These are phyloP conservation scores for Alnus rubra DNA, from an alignment of 306 rosid genomes.

Conservation along the genomic window DNA sequence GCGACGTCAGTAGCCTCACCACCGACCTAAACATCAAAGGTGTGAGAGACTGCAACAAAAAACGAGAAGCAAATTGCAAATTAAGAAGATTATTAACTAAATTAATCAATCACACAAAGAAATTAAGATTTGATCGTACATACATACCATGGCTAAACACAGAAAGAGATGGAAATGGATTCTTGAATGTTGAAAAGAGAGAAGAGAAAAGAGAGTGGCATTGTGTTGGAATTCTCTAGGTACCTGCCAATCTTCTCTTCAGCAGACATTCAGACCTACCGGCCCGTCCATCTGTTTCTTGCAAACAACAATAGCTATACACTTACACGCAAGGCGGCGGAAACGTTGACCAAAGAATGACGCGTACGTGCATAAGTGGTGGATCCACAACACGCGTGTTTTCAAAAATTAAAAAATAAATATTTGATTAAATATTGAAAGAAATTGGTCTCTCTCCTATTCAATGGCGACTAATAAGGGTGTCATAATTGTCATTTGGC, in stretches of 20 bases:
- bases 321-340: no score
- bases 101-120: no score
- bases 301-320: slow-evolving; percentile 12
- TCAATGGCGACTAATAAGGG: no score
- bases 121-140: no score
- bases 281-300: slow-evolving; percentile 19
- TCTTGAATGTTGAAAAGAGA: slow-evolving; percentile 6
- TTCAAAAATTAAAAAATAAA: no score
- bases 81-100: neutral
- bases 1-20: slow-evolving; percentile 47
- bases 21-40: slow-evolving; percentile 60
- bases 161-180: slow-evolving; percentile 9
- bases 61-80: neutral
- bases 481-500: no score
- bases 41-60: slow-evolving; percentile 52
- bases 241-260: slow-evolving; percentile 6
- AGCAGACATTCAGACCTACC: slow-evolving; percentile 53
- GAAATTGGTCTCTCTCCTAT: no score
- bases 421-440: no score
- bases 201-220: neutral
- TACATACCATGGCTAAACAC: no score
- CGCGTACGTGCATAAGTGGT: no score
- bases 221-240: neutral
- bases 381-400: no score
- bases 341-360: neutral